A percentile compares a stretch with the other conserved stretches of the same genome.
These are phyloP conservation scores for Microcera coccophila DNA, from an alignment of 2,329 filamentous ascomycete genomes.

Conservation along the genomic window DNA sequence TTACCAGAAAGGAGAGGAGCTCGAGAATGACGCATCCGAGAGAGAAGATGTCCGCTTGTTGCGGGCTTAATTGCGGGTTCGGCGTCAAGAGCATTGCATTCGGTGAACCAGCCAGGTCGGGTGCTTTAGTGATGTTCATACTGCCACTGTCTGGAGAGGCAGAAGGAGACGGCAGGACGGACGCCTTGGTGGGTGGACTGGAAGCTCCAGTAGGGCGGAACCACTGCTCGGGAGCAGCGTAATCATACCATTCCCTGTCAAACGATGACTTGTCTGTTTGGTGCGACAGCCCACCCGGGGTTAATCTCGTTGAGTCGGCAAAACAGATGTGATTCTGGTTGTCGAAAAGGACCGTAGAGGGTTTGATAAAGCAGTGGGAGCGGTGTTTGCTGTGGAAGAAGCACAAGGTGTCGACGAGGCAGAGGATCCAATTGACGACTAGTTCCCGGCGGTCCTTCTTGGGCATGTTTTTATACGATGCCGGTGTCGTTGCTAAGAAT, in stretches of 20 bases:
- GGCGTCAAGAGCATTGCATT: conserved; percentile 36
- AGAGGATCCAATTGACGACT: conserved; percentile 71
- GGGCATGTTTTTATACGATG: conserved; percentile 57
- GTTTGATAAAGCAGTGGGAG: conserved; percentile 65
- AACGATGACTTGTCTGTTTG: conserved; percentile 47
- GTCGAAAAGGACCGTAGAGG: conserved; percentile 66
- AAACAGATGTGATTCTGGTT: conserved; percentile 63
- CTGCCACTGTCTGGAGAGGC: conserved; percentile 35
- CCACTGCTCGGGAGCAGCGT: conserved; percentile 67
- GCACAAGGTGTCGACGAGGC: conserved; percentile 63
- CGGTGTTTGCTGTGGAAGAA: conserved; percentile 62
- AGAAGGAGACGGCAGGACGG: conserved; percentile 24
- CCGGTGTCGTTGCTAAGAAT: conserved; percentile 61
- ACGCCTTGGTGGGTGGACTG: conserved; percentile 33
- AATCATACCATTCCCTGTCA: conserved; percentile 68
- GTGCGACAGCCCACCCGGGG: conserved; percentile 40
- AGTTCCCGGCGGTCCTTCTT: conserved; percentile 58
- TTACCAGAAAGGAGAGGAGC: conserved; percentile 64
- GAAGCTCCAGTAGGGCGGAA: conserved; percentile 38
- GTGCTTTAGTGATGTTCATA: conserved; percentile 34
- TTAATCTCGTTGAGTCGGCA: conserved; percentile 55
- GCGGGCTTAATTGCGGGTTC: conserved; percentile 46
- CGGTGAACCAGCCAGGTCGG: conserved; percentile 23
- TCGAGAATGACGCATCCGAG: conserved; percentile 71
- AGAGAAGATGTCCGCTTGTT: conserved; percentile 68